These are phyloP conservation scores for Primulina eburnea DNA, from an alignment of 257 asterid species.

Conservation along the genomic window DNA sequence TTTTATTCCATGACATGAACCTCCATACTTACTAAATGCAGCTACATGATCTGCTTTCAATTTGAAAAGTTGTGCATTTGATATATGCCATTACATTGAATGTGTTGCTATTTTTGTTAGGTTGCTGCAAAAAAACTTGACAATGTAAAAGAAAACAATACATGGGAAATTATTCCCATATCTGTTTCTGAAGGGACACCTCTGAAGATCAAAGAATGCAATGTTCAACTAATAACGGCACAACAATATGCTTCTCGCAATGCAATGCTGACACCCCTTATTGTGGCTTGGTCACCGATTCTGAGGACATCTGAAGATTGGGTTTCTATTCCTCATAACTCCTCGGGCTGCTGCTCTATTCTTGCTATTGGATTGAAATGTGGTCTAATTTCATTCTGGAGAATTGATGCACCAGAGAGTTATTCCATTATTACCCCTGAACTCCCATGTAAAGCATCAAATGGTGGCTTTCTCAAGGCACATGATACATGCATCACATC, in stretches of 20 bases:
- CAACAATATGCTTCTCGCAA: slow-evolving; percentile 72
- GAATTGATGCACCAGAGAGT: slow-evolving; percentile 53
- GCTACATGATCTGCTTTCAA: slow-evolving; percentile 19
- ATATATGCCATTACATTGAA: slow-evolving; percentile 17
- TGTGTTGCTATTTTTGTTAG: slow-evolving; percentile 36
- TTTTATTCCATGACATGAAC: slow-evolving; percentile 8
- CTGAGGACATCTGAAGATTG: slow-evolving; percentile 37
- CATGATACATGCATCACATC: slow-evolving; percentile 77
- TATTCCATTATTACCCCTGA: slow-evolving; percentile 46
- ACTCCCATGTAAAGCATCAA: slow-evolving; percentile 32
- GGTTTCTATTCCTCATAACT: slow-evolving; percentile 39
- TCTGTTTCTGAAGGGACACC: slow-evolving; percentile 32
- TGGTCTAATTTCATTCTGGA: slow-evolving; percentile 78
- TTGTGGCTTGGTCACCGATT: slow-evolving; percentile 88
- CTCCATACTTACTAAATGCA: slow-evolving; percentile 9
- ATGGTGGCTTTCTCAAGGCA: slow-evolving; percentile 64
- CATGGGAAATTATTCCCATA: slow-evolving; percentile 29
- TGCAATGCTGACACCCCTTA: slow-evolving; percentile 68
- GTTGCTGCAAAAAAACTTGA: slow-evolving; percentile 30
- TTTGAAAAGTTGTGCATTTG: slow-evolving; percentile 8
- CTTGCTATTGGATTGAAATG: slow-evolving; percentile 83
- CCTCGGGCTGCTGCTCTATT: slow-evolving; percentile 51
- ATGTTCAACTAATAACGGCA: slow-evolving; percentile 41
- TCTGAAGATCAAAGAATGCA: slow-evolving; percentile 28
- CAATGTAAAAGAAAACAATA: slow-evolving; percentile 25